phyloP scores from a whole-genome alignment of 305 asterid genomes.

The Solanum hybrid region DNA sequence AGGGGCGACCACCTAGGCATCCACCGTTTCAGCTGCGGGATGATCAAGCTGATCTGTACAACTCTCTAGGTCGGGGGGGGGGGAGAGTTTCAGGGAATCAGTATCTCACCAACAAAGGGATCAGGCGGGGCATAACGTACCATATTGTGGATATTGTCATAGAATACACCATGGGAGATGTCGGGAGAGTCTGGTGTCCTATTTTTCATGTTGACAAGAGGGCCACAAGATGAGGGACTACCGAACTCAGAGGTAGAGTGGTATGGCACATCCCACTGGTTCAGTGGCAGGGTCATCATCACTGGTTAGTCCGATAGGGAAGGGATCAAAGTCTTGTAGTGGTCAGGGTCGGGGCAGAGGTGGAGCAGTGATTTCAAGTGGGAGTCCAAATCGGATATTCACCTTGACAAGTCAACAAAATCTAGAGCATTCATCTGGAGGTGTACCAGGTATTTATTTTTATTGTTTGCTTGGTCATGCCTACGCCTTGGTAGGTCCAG shows the following conservation, averaged over 20 bases:
- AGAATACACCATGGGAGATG: background rate
- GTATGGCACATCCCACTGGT: background rate
- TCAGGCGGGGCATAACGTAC: background rate
- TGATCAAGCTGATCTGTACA: no score
- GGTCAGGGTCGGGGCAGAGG: background rate
- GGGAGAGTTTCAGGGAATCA: background rate
- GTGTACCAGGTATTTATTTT: no score
- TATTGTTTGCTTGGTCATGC: no score
- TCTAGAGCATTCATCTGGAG: no score
- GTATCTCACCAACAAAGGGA: background rate
- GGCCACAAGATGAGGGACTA: background rate
- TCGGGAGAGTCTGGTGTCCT: background rate
- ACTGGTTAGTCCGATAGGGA: background rate
- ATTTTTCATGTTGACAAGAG: background rate
- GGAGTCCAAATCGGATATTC: background rate
- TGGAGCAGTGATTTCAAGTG: background rate
- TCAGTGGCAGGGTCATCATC: background rate
- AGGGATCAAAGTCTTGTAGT: background rate
- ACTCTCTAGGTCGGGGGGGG: accelerated
- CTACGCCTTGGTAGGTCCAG: no score
- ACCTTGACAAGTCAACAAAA: no score
- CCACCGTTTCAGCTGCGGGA: background rate
- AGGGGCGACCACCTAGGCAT: background rate
- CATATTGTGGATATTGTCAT: background rate
- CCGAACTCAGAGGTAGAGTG: background rate